Base-by-base conservation (phyloP, 371 early-diverging fungal species). In the Rhizopus stolonifer region DNA sequence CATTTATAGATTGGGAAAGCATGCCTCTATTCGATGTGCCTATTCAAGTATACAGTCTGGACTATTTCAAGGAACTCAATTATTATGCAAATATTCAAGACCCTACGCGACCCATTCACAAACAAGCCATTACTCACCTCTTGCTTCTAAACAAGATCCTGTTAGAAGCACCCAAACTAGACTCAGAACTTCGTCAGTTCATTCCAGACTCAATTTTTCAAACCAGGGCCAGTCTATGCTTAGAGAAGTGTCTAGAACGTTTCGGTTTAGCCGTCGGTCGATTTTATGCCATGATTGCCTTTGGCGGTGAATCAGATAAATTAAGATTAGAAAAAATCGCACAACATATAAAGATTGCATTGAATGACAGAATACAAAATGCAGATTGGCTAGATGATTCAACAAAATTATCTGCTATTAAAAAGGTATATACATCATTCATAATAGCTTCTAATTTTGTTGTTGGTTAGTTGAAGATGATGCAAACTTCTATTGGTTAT, bases 311-410 rank as follows among this genome's bases (percentile, higher is more conserved):
- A 32, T 21, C 65, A 17, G 68, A 71, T 33, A 42, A 64, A 4
- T 51, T 68, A 11, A 55, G 63, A 15, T 43, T 65, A 1, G 61
- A 61, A 4, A 49, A 58, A 17, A 71, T 81, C 50, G 72, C 85
- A 5, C 42, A 51, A 2, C 22, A 46, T 3, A 62, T 74, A 4
- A 61, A 74, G n/a, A 60, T 55, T 13, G 56, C 72, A 13, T 68
- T 83, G 42, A 49, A 70, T 7, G 56, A 67, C 18, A 61, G 80
- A 13, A 74, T 84, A 22, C 34, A 67, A 19, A 54, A 67, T 3
- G 51, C 74, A 2, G 64, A 69, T 39, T 87, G 84, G 84, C 56
- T 87, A 6, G 85, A 87, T 61, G 36, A 61, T 3, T 36, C 60
- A 14, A 85, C 85, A 0, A 57, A 72, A 15, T 46, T 51, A 13